Base-by-base conservation (phyloP, 345 rosid genomes). In the Corchorus olitorius region DNA sequence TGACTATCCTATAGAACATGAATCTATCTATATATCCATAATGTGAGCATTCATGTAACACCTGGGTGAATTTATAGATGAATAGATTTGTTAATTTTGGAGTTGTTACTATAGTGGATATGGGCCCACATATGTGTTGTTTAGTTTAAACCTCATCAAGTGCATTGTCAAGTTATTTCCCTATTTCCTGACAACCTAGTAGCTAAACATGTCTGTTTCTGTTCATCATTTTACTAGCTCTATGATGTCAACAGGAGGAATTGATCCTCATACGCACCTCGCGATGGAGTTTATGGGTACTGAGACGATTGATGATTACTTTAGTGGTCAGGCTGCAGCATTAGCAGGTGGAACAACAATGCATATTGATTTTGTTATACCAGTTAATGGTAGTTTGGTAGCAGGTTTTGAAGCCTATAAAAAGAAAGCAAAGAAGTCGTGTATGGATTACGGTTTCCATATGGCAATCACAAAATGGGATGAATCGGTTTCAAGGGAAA, bases 381-480 rank as follows among this genome's bases (percentile, higher is more conserved):
- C 99, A 16, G 87, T 92, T 67, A 84, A 88, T 76, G 98, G 97
- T 9, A 89, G 90, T 80, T 86, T 93, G 76, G 80, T 73, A 59
- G 92, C 97, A 77, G 98, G 99, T 69, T 84, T 83, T 75, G 83
- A 89, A 86, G 84, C 88, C 56, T 96, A 93, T 75, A 86, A 87
- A 76, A 86, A 86, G 69, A 96, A 93, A 79, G 91, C 95, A 6
- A 83, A 82, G 78, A 84, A 76, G 1, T 83, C 99, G 9, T 94
- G 94, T 76, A 96, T 96, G 98, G 98, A 96, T 83, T 92, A 96
- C 69, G 99, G 98, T 82, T 96, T 92, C 85, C 99, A 96, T 87
- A 80, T 93, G 98, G 99, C 95, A 12, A 78, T 96, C 77, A 91
- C 97, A 54, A 96, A 91, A 79, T 96, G 97, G 97, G 95, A 96